Conservation (phyloP, 768 basidiomycete species). For the Boletus huronensis region DNA sequence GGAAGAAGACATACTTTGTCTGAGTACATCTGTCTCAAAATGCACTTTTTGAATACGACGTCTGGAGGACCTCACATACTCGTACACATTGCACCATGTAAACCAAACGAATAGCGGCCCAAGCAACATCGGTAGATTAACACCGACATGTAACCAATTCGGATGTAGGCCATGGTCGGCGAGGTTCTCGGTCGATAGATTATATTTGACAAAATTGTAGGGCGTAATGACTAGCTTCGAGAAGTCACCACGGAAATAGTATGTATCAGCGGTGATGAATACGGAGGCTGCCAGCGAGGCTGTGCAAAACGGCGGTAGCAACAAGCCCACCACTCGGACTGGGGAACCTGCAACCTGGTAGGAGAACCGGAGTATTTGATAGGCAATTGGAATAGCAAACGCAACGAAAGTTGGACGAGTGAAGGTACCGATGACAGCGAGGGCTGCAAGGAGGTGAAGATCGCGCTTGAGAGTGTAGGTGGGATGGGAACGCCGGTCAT, state of each 20-base stretch:
- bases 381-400: conserved; percentile 32
- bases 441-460: conserved; percentile 25
- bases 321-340: background rate
- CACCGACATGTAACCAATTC: conserved; percentile 36
- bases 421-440: conserved; percentile 32
- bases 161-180: conserved; percentile 40
- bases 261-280: conserved; percentile 30
- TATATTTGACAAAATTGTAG: conserved; percentile 38
- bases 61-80: background rate
- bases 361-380: conserved; percentile 22
- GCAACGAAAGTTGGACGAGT: conserved; percentile 36
- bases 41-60: conserved; percentile 2
- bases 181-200: conserved; percentile 35
- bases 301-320: conserved; percentile 24
- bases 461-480: conserved; percentile 7
- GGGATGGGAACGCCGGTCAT: background rate
- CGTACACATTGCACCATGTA: conserved; percentile 9
- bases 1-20: conserved; percentile 12
- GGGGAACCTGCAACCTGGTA: conserved; percentile 11
- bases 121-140: conserved; percentile 40
- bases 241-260: conserved; percentile 31
- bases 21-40: conserved; percentile 13
- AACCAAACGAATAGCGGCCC: conserved; percentile 34
- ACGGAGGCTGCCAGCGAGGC: conserved; percentile 10
- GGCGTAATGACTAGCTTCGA: conserved; percentile 30